Percentiles rank a stretch among this genome's conserved stretches.
These are phyloP conservation scores for Sporothrix schenckii DNA, from an alignment of 2,329 filamentous ascomycete species.

Conservation along the genomic window DNA sequence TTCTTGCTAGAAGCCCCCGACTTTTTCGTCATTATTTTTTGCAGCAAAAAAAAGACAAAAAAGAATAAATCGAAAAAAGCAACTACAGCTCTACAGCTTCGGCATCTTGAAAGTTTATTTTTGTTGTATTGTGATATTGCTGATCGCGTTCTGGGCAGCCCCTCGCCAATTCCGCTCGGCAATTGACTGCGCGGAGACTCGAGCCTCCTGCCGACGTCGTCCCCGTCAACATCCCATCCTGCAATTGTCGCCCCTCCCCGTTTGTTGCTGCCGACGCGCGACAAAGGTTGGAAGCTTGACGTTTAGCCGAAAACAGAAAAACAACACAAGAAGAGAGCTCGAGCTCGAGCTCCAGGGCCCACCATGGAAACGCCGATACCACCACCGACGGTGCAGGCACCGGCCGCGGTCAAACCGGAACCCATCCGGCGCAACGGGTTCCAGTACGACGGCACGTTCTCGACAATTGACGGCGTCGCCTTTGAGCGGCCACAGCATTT, in stretches of 20 bases:
- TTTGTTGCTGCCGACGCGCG: slow-evolving; percentile 1
- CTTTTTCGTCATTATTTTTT: slow-evolving; percentile 32
- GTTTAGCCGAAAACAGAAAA: not conserved
- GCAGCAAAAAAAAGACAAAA: slow-evolving; percentile 33
- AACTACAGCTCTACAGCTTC: slow-evolving; percentile 14
- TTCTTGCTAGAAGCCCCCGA: not conserved
- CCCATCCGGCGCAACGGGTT: slow-evolving; percentile 41
- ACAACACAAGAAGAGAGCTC: not conserved
- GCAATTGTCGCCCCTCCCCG: not conserved
- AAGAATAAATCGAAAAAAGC: slow-evolving; percentile 32
- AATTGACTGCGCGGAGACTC: slow-evolving; percentile 3
- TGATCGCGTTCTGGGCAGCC: not conserved
- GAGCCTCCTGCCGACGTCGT: not conserved
- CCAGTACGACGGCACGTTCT: slow-evolving; percentile 40
- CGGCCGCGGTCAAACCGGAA: slow-evolving; percentile 32
- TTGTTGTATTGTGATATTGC: slow-evolving; percentile 9
- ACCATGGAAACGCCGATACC: slow-evolving; percentile 24
- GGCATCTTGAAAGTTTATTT: slow-evolving; percentile 3
- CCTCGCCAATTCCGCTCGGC: slow-evolving; percentile 4
- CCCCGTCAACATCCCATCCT: no score
- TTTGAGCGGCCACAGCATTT: slow-evolving; percentile 37
- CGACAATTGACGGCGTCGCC: slow-evolving; percentile 36
- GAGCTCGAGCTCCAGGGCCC: slow-evolving; percentile 2
- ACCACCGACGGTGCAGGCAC: not conserved
- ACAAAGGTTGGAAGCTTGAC: not conserved